Evolutionary conservation across 768 basidiomycete species (phyloP), one percentile per base, ranked within the genome.

Genomic region (Cystofilobasidium ferigula): DNA sequence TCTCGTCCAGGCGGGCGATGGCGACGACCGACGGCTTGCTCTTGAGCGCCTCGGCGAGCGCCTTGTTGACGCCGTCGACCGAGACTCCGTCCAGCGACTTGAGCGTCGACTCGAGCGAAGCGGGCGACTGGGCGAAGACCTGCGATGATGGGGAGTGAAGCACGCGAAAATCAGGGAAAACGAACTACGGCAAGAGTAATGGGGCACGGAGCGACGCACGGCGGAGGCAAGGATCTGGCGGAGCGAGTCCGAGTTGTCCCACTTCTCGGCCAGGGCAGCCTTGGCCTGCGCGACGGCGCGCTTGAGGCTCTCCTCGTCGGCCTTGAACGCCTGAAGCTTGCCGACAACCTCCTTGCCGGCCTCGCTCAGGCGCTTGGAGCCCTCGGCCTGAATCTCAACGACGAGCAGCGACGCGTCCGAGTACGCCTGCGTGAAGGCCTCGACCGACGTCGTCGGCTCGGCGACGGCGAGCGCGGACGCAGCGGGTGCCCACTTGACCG

Each of bases 331-430:
- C 62, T 64, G 62, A 16, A 71, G 68, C 20, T 82, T 85, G 63
- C 82, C 78, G 34, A 88, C 84, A 35, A 85, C 85, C n/a, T 79
- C 79, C 76, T 84, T 83, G 22, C 82, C 83, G 26, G 85, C 88
- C 64, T 84, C 82, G 70, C 81, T 84, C 54, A 89, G 85, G 61
- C 79, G 82, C 51, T 80, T 79, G 1, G 81, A 74, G 28, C 85
- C 86, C 42, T 79, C 75, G 8, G 84, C 89, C 73, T 88, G 84
- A 40, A 97, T 79, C 61, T 89, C 77, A 64, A 95, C 77, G 66
- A 92, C 92, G 67, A 94, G 84, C 59, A 99, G 81, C 9, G 86
- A 80, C 4, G 91, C 93, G 74, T 98, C 94, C 20, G 91, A 89
- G 79, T 98, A 98, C 18, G 87, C 85, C 16, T 92, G 80, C 73